Conservation (phyloP, 306 rosid species). For the Lagenaria siceraria region DNA sequence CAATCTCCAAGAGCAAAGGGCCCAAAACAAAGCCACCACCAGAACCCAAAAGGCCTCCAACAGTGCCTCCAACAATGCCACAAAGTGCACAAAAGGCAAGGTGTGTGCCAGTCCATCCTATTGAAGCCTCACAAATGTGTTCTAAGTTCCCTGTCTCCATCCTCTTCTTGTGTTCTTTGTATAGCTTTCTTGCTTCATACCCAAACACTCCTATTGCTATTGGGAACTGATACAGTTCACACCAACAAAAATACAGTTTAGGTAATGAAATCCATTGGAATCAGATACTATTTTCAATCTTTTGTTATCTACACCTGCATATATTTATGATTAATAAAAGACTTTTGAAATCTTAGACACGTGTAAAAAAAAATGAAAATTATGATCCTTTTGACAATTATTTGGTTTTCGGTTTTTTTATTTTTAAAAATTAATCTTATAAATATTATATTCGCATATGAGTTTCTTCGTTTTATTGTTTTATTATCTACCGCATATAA, state of each 20-base stretch:
- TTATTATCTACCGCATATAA: too few relatives aligned
- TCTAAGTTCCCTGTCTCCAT: slow-evolving; percentile 40
- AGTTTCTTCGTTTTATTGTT: too few relatives aligned
- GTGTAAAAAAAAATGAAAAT: too few relatives aligned
- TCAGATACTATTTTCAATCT: background rate
- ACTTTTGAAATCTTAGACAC: too few relatives aligned
- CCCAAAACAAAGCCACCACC: slow-evolving; percentile 88
- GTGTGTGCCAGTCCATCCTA: slow-evolving; percentile 51
- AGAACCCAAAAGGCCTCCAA: slow-evolving; percentile 81
- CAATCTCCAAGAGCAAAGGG: slow-evolving; percentile 81
- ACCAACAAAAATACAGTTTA: background rate
- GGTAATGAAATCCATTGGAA: background rate
- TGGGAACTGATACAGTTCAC: slow-evolving; percentile 45
- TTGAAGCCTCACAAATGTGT: slow-evolving; percentile 74
- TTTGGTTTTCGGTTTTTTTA: too few relatives aligned
- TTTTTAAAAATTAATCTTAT: too few relatives aligned
- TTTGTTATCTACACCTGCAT: too few relatives aligned
- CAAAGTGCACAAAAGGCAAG: slow-evolving; percentile 63
- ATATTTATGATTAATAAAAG: too few relatives aligned
- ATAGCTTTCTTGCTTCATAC: slow-evolving; percentile 60
- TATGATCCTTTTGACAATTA: too few relatives aligned
- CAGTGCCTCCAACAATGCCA: slow-evolving; percentile 72
- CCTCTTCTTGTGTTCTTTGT: slow-evolving; percentile 52
- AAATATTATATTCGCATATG: too few relatives aligned
- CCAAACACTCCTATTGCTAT: slow-evolving; percentile 53